Base-by-base conservation (phyloP, 257 asterid species). In the Cinchona pubescens region DNA sequence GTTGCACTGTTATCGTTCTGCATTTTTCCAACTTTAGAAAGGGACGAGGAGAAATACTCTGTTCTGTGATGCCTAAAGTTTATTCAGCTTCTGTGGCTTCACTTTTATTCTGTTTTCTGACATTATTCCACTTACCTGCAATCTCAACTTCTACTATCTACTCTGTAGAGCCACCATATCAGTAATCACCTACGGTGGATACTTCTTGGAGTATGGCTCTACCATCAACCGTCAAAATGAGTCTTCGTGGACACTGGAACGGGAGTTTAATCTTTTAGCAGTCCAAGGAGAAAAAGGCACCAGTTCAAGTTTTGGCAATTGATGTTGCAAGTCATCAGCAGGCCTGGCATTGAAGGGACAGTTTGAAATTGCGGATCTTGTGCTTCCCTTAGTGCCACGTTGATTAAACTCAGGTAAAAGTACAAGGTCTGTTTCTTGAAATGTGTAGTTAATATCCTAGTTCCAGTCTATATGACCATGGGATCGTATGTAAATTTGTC, bases 221-320 rank as follows among this genome's bases (percentile, higher is more conserved):
- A 80, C 86, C 53, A 67, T 92, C 77, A 90, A 89, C 88, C 89
- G 85, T 82, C 93, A 84, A 78, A 85, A 90, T 69, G 94, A 88
- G 82, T 87, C 89, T 67, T 78, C 88, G 1, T 94, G 98, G 98
- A 87, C 83, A 14, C 78, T 92, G 82, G 96, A 92, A 78, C 86
- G 90, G 32, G 94, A 92, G 81, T 83, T 80, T 59, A 94, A 94
- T 87, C 87, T 94, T 62, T 74, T 87, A 82, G 85, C 92, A 21
- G 88, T 87, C 12, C 79, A 76, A 66, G 83, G 88, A 74, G 88
- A 86, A 73, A 78, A 77, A 71, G 35, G 59, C 30, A 18, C 81
- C 40, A 37, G 61, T 72, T 74, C 76, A 34, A 63, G 43, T 42
- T 29, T 58, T 4, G 59, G 46, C 59, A 34, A 53, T 53, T 53